Conservation (phyloP, 345 rosid species). For the Gossypium sturtianum region DNA sequence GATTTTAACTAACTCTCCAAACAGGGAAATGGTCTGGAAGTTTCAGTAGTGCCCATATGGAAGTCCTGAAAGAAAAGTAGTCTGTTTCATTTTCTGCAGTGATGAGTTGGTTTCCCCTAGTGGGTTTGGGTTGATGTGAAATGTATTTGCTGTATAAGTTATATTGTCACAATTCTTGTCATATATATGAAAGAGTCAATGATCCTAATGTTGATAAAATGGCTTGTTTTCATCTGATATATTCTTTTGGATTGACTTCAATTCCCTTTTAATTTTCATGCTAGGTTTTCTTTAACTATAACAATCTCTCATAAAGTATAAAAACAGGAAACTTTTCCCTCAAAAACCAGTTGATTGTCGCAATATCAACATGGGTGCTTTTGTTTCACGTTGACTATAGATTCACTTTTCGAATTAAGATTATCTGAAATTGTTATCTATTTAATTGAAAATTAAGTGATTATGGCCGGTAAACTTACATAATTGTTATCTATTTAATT, state of each 20-base stretch:
- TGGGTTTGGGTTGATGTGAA: neutral
- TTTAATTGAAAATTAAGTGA: too few species aligned
- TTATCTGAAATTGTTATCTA: too few species aligned
- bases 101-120: too few species aligned
- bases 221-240: conserved; percentile 12
- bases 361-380: too few species aligned
- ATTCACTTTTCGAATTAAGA: too few species aligned
- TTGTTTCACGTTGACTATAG: too few species aligned
- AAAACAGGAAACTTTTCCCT: neutral
- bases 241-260: neutral
- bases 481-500: neutral
- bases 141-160: conserved; percentile 14
- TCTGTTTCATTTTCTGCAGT: neutral
- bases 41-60: conserved; percentile 17
- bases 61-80: conserved; percentile 27
- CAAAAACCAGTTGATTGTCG: neutral
- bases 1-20: conserved; percentile 16
- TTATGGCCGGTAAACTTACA: too few species aligned
- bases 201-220: conserved; percentile 22
- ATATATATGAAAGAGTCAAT: conserved; percentile 25
- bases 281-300: neutral
- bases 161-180: conserved; percentile 24
- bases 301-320: neutral
- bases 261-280: neutral
- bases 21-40: conserved; percentile 21